phyloP scores from a whole-genome alignment of 805 yeast genomes.

The Metschnikowia vanudenii region DNA sequence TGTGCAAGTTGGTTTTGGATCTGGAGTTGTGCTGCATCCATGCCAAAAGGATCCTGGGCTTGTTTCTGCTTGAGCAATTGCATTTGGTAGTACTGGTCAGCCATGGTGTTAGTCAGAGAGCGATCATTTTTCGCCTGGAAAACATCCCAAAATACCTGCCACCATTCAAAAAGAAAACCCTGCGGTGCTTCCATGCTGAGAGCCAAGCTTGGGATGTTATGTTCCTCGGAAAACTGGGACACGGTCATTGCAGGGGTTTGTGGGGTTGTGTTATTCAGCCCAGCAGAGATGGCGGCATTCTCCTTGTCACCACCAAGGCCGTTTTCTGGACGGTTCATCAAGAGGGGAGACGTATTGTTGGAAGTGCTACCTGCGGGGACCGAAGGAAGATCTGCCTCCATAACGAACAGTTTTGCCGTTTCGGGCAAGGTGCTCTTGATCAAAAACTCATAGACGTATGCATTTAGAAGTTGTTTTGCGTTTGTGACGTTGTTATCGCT shows the following conservation, averaged over 20 bases:
- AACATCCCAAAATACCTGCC: slow-evolving; percentile 95
- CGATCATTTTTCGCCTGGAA: slow-evolving; percentile 67
- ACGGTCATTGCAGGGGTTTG: slow-evolving; percentile 26
- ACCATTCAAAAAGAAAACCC: slow-evolving; percentile 90
- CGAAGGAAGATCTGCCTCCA: slow-evolving; percentile 69
- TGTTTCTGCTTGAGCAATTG: slow-evolving; percentile 59
- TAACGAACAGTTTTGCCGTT: slow-evolving; percentile 71
- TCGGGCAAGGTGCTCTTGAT: slow-evolving; percentile 67
- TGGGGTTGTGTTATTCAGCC: slow-evolving; percentile 20
- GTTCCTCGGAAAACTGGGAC: slow-evolving; percentile 33
- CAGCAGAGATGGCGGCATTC: slow-evolving; percentile 2
- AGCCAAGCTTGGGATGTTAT: slow-evolving; percentile 48
- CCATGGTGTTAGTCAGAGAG: slow-evolving; percentile 32
- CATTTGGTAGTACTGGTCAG: slow-evolving; percentile 69
- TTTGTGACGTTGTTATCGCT: slow-evolving; percentile 48
- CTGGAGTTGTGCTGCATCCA: slow-evolving; percentile 23
- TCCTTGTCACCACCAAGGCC: slow-evolving; percentile 8
- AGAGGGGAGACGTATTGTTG: slow-evolving; percentile 23
- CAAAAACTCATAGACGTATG: slow-evolving; percentile 83
- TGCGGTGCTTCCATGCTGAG: slow-evolving; percentile 79
- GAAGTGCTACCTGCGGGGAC: slow-evolving; percentile 9
- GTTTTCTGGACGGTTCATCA: slow-evolving; percentile 7
- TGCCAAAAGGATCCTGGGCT: slow-evolving; percentile 2
- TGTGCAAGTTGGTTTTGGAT: background rate
- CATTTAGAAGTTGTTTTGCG: slow-evolving; percentile 64